Evolutionary conservation across 139 green algal species (phyloP).

Genomic region (Micromonas commoda): DNA sequence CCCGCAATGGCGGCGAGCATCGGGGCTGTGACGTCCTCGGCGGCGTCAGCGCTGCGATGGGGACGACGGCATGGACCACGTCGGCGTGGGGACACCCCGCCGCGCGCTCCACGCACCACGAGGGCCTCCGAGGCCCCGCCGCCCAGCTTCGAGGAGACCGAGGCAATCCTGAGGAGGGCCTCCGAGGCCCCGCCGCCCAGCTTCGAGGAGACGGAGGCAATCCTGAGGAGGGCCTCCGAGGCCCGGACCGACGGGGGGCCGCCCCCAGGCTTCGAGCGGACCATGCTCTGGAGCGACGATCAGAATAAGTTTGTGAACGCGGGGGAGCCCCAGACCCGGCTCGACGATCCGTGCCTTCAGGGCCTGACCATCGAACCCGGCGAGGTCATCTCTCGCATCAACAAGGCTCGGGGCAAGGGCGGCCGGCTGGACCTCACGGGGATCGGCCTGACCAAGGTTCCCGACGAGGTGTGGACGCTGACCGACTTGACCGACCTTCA

Average conservation of each 20-base stretch:
- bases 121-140: too few relatives aligned
- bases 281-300: background rate
- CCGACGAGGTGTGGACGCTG: background rate
- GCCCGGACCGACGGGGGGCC: background rate
- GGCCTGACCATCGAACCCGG: background rate
- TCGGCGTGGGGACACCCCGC: too few relatives aligned
- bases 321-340: background rate
- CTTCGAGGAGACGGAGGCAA: too few relatives aligned
- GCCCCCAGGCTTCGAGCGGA: background rate
- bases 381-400: background rate
- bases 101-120: too few relatives aligned
- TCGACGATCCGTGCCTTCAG: background rate
- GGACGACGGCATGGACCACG: too few relatives aligned
- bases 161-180: too few relatives aligned
- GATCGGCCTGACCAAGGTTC: background rate
- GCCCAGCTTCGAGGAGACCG: too few relatives aligned
- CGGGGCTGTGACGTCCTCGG: too few relatives aligned
- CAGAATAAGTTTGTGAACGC: background rate
- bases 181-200: too few relatives aligned
- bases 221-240: background rate
- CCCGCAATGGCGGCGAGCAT: too few relatives aligned
- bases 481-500: background rate
- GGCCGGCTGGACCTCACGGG: constrained; percentile 1
- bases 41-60: too few relatives aligned
- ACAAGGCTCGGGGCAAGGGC: background rate